phyloP scores from a whole-genome alignment of 495 filamentous ascomycete species.

The Penicillium longicatenatum region DNA sequence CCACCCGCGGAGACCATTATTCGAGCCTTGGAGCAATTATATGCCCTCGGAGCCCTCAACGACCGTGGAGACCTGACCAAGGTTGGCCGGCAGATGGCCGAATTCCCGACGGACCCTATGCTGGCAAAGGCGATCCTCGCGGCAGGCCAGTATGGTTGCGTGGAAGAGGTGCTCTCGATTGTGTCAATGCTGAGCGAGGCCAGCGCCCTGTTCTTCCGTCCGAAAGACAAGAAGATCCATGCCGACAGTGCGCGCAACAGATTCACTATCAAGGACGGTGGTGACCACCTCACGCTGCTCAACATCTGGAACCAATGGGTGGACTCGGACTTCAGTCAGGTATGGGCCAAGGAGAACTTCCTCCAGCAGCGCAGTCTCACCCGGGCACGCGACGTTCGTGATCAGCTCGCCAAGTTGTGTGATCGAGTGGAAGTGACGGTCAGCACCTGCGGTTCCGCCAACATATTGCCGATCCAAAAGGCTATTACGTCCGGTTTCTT shows the following conservation, averaged over 20 bases:
- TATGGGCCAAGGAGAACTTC: constrained; percentile 94
- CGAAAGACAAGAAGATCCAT: constrained; percentile 96
- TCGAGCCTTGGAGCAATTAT: constrained; percentile 86
- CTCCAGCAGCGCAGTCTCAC: constrained; percentile 85
- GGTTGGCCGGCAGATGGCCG: constrained; percentile 91
- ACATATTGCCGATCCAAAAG: constrained; percentile 78
- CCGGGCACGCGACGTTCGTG: constrained; percentile 87
- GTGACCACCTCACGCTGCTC: constrained; percentile 87
- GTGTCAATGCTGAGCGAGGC: constrained; percentile 92
- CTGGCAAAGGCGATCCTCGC: constrained; percentile 90
- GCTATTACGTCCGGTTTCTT: constrained; percentile 93
- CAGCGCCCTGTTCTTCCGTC: constrained; percentile 88
- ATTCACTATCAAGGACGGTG: constrained; percentile 90
- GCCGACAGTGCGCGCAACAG: constrained; percentile 90
- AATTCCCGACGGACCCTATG: constrained; percentile 95
- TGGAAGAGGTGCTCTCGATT: constrained; percentile 93
- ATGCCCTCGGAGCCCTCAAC: constrained; percentile 87
- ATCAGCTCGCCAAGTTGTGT: constrained; percentile 92
- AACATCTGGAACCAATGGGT: constrained; percentile 99
- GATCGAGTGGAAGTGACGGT: constrained; percentile 85
- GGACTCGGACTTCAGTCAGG: constrained; percentile 83
- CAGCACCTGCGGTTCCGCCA: constrained; percentile 66
- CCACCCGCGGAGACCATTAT: constrained; percentile 91
- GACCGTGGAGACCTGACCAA: constrained; percentile 89
- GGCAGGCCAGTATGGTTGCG: constrained; percentile 83